Evolutionary conservation across 306 rosid genomes (phyloP), one percentile per base, ranked within the genome.

Genomic region (Potentilla sterilis): DNA sequence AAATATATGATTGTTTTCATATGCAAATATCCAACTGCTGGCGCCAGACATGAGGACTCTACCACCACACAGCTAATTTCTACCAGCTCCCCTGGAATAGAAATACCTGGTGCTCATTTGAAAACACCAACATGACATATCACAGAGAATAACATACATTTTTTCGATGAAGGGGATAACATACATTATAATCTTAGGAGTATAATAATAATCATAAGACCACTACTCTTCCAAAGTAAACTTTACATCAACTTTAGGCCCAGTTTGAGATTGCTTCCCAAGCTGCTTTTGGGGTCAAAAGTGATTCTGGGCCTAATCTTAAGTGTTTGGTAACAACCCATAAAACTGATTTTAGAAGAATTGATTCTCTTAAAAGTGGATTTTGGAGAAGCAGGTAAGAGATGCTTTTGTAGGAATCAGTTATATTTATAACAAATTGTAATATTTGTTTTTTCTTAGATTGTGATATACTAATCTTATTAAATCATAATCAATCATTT

Each of bases 71-170:
- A 58, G 64, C 28, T 58, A 37, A 58, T 58, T 24, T 9, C 37
- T 22, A 28, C n/a, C 18, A 32, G 66, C 66, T 61, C n/a, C 67
- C 67, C 41, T 61, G 19, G 5, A 32, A 61, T 59, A 1, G 12
- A 58, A 22, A 57, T 42, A 22, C 24, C 24, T 2, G 9, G 28
- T 32, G 28, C 74, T 21, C 59, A 32, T 69, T 69, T 47, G 73
- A 47, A 69, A 69, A 47, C 52, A 15, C 16, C 74, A 47, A 69
- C 74, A 48, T 47, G 74, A 8, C 43, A 24, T 63, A 35, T 34
- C 18, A 47, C 7, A 32, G 22, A 41, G 21, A 42, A 28, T 69
- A 69, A 69, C 59, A 47, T 28, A 69, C 59, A 46, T 69, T 28
- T 44, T 44, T 44, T 10, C 48, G 15, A 44, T 44, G 48, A 44